phyloP scores from a whole-genome alignment of 78 protist genomes.

The Fonticula alba region DNA sequence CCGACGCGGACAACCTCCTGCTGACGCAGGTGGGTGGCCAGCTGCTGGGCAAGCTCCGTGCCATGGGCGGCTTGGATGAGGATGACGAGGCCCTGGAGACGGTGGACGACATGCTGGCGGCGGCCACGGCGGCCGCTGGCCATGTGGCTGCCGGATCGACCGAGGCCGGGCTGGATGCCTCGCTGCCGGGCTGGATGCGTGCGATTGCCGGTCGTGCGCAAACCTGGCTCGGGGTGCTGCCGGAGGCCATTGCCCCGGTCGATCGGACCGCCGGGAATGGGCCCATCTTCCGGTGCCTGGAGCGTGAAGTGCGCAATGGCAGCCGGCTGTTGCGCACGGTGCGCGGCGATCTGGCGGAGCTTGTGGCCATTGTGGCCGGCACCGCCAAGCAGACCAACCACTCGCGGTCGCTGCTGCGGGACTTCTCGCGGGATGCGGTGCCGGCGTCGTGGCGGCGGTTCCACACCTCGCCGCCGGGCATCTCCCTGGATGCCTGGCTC shows the following conservation, averaged over 20 bases:
- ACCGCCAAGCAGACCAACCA: slow-evolving; percentile 43
- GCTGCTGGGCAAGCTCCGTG: neutral
- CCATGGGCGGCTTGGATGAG: neutral
- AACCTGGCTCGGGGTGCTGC: neutral
- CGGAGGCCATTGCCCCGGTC: no score
- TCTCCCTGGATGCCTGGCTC: slow-evolving; percentile 39
- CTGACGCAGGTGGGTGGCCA: slow-evolving; percentile 14
- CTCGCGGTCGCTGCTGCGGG: slow-evolving; percentile 21
- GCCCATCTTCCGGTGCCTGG: slow-evolving; percentile 63
- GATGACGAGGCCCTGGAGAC: no score
- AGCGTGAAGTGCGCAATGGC: slow-evolving; percentile 50
- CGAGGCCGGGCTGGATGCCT: neutral
- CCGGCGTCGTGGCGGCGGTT: slow-evolving; percentile 55
- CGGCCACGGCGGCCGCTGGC: neutral
- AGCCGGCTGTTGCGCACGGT: slow-evolving; percentile 33
- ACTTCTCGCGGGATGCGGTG: no score
- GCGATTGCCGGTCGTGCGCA: neutral
- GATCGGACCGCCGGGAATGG: neutral
- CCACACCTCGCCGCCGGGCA: slow-evolving; percentile 31
- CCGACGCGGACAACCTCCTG: slow-evolving; percentile 39
- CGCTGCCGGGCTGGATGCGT: slow-evolving; percentile 6
- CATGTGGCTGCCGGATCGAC: neutral
- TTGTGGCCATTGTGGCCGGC: slow-evolving; percentile 28
- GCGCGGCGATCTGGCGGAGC: slow-evolving; percentile 25
- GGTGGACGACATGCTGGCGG: neutral